Conservation (phyloP, 306 rosid species). For the Cucurbita argyrosperma region DNA sequence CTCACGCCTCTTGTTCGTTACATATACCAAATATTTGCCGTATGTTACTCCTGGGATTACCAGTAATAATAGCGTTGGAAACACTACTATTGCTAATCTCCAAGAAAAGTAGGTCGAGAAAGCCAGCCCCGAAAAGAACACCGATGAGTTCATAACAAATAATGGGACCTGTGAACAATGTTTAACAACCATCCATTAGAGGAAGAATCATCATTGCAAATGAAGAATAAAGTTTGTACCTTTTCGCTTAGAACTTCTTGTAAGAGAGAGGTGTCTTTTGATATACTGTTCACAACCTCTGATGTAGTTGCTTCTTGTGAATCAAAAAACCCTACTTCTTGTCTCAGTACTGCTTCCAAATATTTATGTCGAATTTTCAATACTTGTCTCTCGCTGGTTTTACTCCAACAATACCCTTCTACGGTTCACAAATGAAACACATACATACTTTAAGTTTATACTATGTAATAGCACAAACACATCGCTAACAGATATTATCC, state of each 20-base stretch:
- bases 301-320: constrained; percentile 82
- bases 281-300: constrained; percentile 66
- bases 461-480: not conserved
- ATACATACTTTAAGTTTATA: not conserved
- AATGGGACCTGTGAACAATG: constrained; percentile 43
- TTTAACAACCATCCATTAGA: no score
- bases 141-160: constrained; percentile 74
- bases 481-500: no score
- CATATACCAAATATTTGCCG: constrained; percentile 57
- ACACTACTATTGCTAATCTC: constrained; percentile 69
- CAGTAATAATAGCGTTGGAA: constrained; percentile 59
- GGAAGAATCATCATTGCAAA: not conserved
- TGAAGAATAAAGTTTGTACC: constrained; percentile 15
- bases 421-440: not conserved
- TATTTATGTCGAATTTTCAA: constrained; percentile 73
- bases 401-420: constrained; percentile 98
- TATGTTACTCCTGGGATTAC: constrained; percentile 81
- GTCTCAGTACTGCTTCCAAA: constrained; percentile 75
- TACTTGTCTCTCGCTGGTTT: constrained; percentile 87
- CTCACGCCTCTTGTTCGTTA: constrained; percentile 33
- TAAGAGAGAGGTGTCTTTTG: constrained; percentile 72
- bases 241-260: constrained; percentile 95
- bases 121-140: constrained; percentile 61
- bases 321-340: constrained; percentile 87
- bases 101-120: constrained; percentile 71